Base-by-base conservation (phyloP, 2,329 filamentous ascomycete genomes). In the Aspergillus chevalieri region DNA sequence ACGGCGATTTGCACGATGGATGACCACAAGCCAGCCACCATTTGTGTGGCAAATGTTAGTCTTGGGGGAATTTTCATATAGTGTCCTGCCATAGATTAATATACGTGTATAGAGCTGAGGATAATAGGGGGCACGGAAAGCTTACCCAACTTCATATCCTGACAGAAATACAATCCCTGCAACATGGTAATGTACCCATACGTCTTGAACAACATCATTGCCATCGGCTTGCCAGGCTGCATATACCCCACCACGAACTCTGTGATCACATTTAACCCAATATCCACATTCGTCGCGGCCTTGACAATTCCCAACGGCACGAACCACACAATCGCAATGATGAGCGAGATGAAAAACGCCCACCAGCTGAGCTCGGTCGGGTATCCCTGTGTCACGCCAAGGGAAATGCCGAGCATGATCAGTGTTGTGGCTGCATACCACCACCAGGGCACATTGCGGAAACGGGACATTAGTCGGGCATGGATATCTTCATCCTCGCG, bases 151-250 rank as follows among this genome's bases (percentile, higher is more conserved):
- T 85, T 86, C 58, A 86, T 74, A 57, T 86, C 83, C 63, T 83
- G 80, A 4, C 76, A 73, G 64, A 86, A 86, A 64, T 79, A 82
- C 45, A 85, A 72, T 0, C 80, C 83, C 64, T 86, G 81, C 14
- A 74, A 74, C 81, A 86, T 85, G 68, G 76, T 81, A 49, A 86
- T 79, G 63, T 85, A 86, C 46, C 83, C 82, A 59, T 85, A 88
- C 53, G 83, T 86, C 68, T 87, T 87, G 73, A 88, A 88, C 71
- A 88, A 78, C 84, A 89, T 89, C 78, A 87, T 84, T 44, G 84
- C 84, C 52, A 88, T 74, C 1, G 85, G 85, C 3, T 78, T 77
- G 22, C 85, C 85, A 0, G 85, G 85, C 45, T 85, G 78, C 75
- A 88, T 84, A 66, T 88, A 88, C 5, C 85, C 85, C 52, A 85